Evolutionary conservation across 2,329 filamentous ascomycete genomes (phyloP), one percentile per base, ranked within the genome.

Genomic region (Monosporascus sp.): DNA sequence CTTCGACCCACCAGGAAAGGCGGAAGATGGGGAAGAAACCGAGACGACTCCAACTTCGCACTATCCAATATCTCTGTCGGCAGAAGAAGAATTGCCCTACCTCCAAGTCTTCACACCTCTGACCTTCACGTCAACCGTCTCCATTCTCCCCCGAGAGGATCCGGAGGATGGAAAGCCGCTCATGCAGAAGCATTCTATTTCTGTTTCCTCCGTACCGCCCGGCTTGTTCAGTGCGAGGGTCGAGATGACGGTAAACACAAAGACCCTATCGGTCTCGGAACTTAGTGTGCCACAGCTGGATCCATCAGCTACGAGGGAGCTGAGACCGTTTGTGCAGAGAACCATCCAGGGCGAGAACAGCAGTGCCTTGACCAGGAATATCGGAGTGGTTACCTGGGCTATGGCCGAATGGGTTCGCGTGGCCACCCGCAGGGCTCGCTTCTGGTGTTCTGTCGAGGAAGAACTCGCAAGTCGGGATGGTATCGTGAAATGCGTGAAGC

Each of bases 101-200:
- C 75, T 92, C 0, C 81, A 87, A 46, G 76, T 87, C 8, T 91
- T 94, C 61, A 88, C 83, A 0, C 82, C 87, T 0, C 77, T 94
- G 15, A 74, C 74, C 0, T 84, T 88, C 53, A 76, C 76, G 0
- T 86, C 84, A 0, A 76, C 71, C 0, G 72, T 84, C 15, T 70
- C 74, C 0, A 67, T 79, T 0, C 61, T 81, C 2, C 75, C 78
- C 0, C 61, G 59, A 28, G 58, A 60, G 17, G 51, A 53, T 0
- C 44, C 66, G 7, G 55, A 62, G 2, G 55, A 59, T 14, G 53
- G 64, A 5, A 48, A 58, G 7, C 70, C 74, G 0, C 55, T 78
- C 1, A 65, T 79, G 35, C 82, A 85, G 53, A 74, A 74, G 2
- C 84, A 87, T 60, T 67, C 71, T 4, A 83, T 89, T 37, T 78